Conservation (phyloP, 768 basidiomycete genomes). For the Psilocybe azurescens region DNA sequence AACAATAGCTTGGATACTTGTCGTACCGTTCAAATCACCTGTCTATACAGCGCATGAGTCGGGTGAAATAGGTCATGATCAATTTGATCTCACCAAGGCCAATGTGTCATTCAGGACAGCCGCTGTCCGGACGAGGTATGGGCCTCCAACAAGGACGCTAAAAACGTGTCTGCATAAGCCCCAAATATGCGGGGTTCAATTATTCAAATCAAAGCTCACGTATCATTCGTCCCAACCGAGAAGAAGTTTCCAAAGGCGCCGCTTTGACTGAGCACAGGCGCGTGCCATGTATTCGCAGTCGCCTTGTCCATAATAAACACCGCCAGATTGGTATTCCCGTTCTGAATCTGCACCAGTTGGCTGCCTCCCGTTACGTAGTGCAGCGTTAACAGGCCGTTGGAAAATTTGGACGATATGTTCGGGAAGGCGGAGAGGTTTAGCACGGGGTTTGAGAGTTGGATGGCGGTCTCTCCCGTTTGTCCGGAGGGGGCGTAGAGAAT, state of each 20-base stretch:
- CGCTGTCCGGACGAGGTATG: conserved; percentile 59
- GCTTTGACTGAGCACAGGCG: conserved; percentile 44
- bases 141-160: conserved; percentile 54
- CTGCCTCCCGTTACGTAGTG: conserved; percentile 40
- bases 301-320: conserved; percentile 48
- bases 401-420: conserved; percentile 36
- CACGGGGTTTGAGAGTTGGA: conserved; percentile 34
- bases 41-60: conserved; percentile 29
- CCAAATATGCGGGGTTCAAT: not conserved
- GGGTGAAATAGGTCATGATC: not conserved
- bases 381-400: conserved; percentile 44
- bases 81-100: conserved; percentile 31
- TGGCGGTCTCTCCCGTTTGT: conserved; percentile 49
- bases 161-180: not conserved
- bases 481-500: conserved; percentile 46
- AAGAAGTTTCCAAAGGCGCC: conserved; percentile 47
- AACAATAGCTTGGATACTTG: conserved; percentile 47
- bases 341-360: conserved; percentile 39
- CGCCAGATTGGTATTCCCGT: conserved; percentile 31
- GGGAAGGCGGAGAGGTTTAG: conserved; percentile 35
- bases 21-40: conserved; percentile 57
- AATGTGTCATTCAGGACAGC: conserved; percentile 41
- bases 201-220: conserved; percentile 28
- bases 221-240: conserved; percentile 49
- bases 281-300: conserved; percentile 55